phyloP scores from a whole-genome alignment of 2,329 filamentous ascomycete genomes.

The Ceratocystis lukuohia region DNA sequence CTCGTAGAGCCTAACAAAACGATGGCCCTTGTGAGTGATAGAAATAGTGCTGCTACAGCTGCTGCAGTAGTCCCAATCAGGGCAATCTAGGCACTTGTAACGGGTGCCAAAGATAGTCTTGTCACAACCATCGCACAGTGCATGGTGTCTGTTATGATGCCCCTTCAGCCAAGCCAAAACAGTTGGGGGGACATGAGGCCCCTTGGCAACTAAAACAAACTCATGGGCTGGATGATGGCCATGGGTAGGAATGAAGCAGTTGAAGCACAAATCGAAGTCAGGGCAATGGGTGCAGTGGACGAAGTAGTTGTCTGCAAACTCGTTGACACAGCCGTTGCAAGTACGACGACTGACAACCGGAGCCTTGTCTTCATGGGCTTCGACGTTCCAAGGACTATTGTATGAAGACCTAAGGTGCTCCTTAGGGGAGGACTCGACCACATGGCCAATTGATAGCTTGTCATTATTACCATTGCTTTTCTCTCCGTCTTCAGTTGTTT shows the following conservation, averaged over 20 bases:
- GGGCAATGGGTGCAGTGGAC: constrained; percentile 74
- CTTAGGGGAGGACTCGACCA: no score
- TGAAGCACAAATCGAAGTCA: constrained; percentile 83
- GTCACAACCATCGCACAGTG: constrained; percentile 90
- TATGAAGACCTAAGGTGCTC: neutral
- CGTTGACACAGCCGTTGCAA: constrained; percentile 50
- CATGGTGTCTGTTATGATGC: constrained; percentile 68
- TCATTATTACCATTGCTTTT: neutral
- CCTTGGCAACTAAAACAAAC: constrained; percentile 42
- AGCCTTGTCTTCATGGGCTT: neutral
- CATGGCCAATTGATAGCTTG: neutral
- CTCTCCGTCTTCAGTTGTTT: neutral
- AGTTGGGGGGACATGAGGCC: neutral
- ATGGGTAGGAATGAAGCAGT: constrained; percentile 67
- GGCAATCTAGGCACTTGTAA: constrained; percentile 93
- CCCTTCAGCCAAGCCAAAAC: constrained; percentile 54
- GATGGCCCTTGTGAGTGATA: constrained; percentile 65
- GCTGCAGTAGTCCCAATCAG: constrained; percentile 92
- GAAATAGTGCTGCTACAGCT: constrained; percentile 55
- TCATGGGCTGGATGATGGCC: constrained; percentile 82
- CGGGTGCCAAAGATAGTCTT: constrained; percentile 69
- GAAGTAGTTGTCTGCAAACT: constrained; percentile 60
- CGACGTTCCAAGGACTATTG: neutral
- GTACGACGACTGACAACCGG: constrained; percentile 40
- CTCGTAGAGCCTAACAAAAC: constrained; percentile 79